Evolutionary conservation across 495 filamentous ascomycete genomes (phyloP).

Genomic region (Corynascus novoguineensis): DNA sequence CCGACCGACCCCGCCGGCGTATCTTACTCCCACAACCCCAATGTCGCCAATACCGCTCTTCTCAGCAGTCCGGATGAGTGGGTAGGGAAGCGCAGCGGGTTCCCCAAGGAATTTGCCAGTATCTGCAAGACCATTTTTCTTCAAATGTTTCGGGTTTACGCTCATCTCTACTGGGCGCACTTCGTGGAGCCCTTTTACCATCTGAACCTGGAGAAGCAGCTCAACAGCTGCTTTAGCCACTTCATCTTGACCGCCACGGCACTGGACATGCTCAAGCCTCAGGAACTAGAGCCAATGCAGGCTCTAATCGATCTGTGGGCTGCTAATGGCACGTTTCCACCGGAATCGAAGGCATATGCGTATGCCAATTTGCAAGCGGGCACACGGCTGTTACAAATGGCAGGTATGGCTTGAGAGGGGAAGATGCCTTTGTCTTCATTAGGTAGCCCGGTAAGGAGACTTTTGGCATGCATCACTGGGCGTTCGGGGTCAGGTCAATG

Average conservation of each 20-base stretch:
- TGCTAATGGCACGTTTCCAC: conserved; percentile 73
- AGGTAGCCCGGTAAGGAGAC: not conserved
- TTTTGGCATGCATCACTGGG: conserved; percentile 11
- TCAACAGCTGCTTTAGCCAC: conserved; percentile 94
- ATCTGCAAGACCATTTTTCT: conserved; percentile 88
- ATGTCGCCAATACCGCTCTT: conserved; percentile 55
- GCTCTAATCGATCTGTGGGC: conserved; percentile 85
- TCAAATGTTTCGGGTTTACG: conserved; percentile 96
- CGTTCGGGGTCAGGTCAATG: conserved; percentile 1
- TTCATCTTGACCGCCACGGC: conserved; percentile 85
- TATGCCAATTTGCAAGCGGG: conserved; percentile 49
- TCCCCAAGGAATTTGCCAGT: conserved; percentile 77
- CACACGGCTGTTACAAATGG: conserved; percentile 39
- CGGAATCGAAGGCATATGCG: conserved; percentile 57
- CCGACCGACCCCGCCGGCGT: conserved; percentile 63
- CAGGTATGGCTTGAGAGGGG: conserved; percentile 29
- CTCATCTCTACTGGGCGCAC: conserved; percentile 83
- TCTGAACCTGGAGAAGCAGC: conserved; percentile 72
- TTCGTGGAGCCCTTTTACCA: conserved; percentile 80
- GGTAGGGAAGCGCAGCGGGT: conserved; percentile 82
- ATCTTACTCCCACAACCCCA: conserved; percentile 51
- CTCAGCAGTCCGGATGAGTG: conserved; percentile 59
- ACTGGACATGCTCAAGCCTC: conserved; percentile 71
- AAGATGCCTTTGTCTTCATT: not conserved
- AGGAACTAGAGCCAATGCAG: conserved; percentile 91